Percentiles rank a stretch among this genome's conserved stretches.
These are phyloP conservation scores for Thalia dealbata DNA, from an alignment of 176 grass and related monocot genomes.

Conservation along the genomic window DNA sequence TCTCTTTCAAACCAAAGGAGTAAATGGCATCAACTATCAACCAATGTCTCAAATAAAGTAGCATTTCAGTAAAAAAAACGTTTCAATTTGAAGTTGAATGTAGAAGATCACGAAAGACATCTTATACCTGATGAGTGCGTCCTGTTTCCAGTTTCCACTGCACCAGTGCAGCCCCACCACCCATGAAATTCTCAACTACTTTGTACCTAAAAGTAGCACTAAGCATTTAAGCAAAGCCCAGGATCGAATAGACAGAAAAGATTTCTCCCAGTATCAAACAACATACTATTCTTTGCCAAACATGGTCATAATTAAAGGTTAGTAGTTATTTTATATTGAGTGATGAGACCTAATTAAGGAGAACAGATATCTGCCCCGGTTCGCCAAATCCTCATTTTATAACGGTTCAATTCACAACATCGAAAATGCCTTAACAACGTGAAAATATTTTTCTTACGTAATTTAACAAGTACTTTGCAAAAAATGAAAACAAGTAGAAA, in stretches of 20 bases:
- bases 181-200: slow-evolving; percentile 56
- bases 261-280: not conserved
- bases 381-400: too few species aligned
- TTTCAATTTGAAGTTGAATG: too few species aligned
- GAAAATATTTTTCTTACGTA: too few species aligned
- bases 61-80: not conserved
- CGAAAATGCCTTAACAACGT: too few species aligned
- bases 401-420: too few species aligned
- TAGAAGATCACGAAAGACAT: not conserved
- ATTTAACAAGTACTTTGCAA: too few species aligned
- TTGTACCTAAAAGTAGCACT: slow-evolving; percentile 49
- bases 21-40: not conserved
- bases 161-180: slow-evolving; percentile 63
- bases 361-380: too few species aligned
- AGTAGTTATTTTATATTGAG: too few species aligned
- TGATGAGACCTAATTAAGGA: too few species aligned
- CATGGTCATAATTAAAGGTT: not conserved
- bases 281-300: not conserved
- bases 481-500: too few species aligned
- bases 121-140: slow-evolving; percentile 74
- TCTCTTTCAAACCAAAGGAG: too few species aligned
- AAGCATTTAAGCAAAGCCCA: not conserved
- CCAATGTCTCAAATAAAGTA: not conserved
- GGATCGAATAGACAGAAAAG: not conserved
- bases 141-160: slow-evolving; percentile 94